phyloP scores from a whole-genome alignment of 148 eudicot species.

The Dysphania ambrosioides region DNA sequence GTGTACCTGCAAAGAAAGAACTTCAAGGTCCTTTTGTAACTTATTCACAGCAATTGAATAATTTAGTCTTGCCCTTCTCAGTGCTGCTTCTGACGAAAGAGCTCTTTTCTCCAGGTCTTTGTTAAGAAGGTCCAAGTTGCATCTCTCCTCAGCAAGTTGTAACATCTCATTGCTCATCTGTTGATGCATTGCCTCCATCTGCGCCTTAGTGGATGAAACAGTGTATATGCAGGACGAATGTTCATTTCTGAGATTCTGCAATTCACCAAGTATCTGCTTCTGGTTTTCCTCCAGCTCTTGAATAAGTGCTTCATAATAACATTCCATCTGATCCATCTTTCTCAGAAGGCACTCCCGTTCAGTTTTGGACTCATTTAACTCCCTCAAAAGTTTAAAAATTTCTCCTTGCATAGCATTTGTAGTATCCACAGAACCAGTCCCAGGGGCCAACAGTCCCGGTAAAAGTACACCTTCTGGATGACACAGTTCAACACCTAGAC shows the following conservation, averaged over 20 bases:
- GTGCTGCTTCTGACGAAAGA: constrained; percentile 69
- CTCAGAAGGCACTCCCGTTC: constrained; percentile 60
- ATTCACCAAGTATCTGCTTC: constrained; percentile 74
- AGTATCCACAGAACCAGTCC: constrained; percentile 42
- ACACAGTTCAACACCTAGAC: constrained; percentile 70
- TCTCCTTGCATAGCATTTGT: constrained; percentile 63
- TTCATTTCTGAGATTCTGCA: constrained; percentile 82
- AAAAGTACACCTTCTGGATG: constrained; percentile 74
- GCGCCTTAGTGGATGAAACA: constrained; percentile 56
- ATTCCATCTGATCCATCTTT: constrained; percentile 96
- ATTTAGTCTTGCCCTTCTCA: constrained; percentile 79
- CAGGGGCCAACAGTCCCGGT: constrained; percentile 50
- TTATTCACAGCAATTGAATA: constrained; percentile 89
- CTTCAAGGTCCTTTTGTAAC: constrained; percentile 85
- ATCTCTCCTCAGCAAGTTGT: constrained; percentile 61
- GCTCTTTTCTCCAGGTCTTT: constrained; percentile 88
- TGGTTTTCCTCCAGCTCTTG: constrained; percentile 97
- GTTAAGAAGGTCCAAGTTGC: constrained; percentile 48
- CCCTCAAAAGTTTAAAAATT: constrained; percentile 64
- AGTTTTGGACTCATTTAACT: constrained; percentile 71
- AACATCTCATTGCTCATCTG: constrained; percentile 63
- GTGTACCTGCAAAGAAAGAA: constrained; percentile 80
- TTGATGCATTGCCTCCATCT: constrained; percentile 73
- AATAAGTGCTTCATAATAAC: constrained; percentile 90
- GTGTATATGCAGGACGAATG: constrained; percentile 77